Evolutionary conservation across 2,329 filamentous ascomycete genomes (phyloP), one percentile per base, ranked within the genome.

Genomic region (Colletotrichum sojae): DNA sequence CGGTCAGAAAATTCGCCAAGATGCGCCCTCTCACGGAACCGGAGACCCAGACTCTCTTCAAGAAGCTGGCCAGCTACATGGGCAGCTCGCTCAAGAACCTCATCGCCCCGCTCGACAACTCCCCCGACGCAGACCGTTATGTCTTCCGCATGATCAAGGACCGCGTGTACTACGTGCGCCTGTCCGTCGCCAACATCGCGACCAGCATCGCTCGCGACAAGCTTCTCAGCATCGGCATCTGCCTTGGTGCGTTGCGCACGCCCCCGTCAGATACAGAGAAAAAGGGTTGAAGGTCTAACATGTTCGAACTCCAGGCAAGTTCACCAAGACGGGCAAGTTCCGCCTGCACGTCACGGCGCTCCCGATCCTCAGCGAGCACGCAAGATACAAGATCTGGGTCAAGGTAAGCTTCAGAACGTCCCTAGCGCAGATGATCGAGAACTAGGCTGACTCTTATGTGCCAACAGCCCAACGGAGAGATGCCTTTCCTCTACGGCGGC

Each of bases 261-360:
- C 36, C 31, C 1, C 16, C n/a, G 2, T 27, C 4, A 25, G 15
- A 18, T 5, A 9, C n/a, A 2, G 20, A 4, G 6, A 51, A 13
- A 16, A 45, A 13, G 10, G 5, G 15, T 18, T 5, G 12, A 36
- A 15, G 13, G 40, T 43, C 67, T 67, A 63, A 70, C 22, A 12
- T 54, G 9, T 20, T 5, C 10, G 54, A 31, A 31, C 12, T 45
- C 36, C 40, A 89, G 94, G 94, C 76, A 97, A 98, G 80, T 97
- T 98, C 84, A 98, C 95, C 71, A 98, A 98, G 86, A 93, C 94
- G 5, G 94, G 94, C 72, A 98, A 98, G 81, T 98, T 99, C 84
- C 87, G 95, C 61, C 86, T 99, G 63, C 95, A 98, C 83, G 93
- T 98, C 78, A 98, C 95, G 1, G 93, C 88, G 18, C 86, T 99